Base-by-base conservation (phyloP, 805 yeast species). In the Candida tibetensis region DNA sequence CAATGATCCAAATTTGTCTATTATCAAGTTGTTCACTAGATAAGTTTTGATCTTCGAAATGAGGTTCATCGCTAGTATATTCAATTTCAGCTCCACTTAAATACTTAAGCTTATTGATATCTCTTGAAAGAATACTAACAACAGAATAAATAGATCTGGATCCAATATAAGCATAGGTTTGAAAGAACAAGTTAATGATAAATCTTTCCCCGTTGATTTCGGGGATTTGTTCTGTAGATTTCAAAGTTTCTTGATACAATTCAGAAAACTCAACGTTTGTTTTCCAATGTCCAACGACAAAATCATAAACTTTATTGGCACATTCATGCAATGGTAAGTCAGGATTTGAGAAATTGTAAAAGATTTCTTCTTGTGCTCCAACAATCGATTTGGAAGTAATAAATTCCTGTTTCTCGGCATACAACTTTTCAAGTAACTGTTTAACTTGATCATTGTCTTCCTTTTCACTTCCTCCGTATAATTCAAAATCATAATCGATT, bases 81-180 rank as follows among this genome's bases (percentile, higher is more conserved):
- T 51, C 49, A 17, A 68, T 57, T 13, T 49, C 39, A 18, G 52
- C 46, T 2, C 73, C 73, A 39, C 64, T 55, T 37, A 66, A 46
- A 46, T 47, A 65, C 47, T 61, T 65, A 47, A 69, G 54, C 47
- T 69, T 69, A 34, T 55, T 60, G 28, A 67, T 48, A 41, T 69
- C 74, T 39, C 74, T 58, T 26, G 63, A 53, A 32, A 69, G 47
- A 18, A 69, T 60, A 43, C 67, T 60, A 10, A 69, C 71, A 22
- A 66, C 69, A 1, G 74, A 69, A 47, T 66, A 86, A 30, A 90
- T 73, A 0, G 97, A 90, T 55, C 97, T 76, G 32, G 88, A 82
- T 10, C 98, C 97, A 41, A 88, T 81, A 48, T 81, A 81, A 32
- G 91, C 84, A 36, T 87, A 72, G 0, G 83, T 71, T 52, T 86